Conservation (phyloP, 2,329 filamentous ascomycete species). For the Monosporascus cannonballus region DNA sequence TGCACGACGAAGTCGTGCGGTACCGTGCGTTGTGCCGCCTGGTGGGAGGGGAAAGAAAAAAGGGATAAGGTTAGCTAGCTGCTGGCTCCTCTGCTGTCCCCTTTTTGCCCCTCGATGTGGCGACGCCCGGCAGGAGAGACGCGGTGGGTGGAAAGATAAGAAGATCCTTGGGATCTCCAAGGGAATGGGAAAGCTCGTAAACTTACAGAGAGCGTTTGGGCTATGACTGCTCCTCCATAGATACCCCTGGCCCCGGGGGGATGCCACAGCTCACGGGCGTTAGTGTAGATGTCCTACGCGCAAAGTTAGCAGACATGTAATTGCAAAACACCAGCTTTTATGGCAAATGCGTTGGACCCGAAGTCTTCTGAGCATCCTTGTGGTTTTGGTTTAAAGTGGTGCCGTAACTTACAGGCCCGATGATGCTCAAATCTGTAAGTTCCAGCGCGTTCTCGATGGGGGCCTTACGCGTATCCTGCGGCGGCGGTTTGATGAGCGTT, state of each 20-base stretch:
- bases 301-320: too few relatives aligned
- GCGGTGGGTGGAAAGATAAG: too few relatives aligned
- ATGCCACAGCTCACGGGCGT: constrained; percentile 86
- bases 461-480: constrained; percentile 64
- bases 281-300: constrained; percentile 81
- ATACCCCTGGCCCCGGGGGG: constrained; percentile 88
- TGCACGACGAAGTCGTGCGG: constrained; percentile 75
- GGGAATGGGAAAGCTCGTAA: background rate
- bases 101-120: background rate
- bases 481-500: constrained; percentile 71
- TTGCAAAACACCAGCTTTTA: too few relatives aligned
- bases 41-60: background rate
- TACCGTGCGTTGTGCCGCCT: constrained; percentile 84
- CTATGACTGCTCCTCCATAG: constrained; percentile 89
- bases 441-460: constrained; percentile 87
- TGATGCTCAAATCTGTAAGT: constrained; percentile 69
- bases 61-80: background rate
- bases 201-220: constrained; percentile 50
- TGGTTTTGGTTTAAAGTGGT: too few relatives aligned
- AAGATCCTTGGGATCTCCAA: too few relatives aligned
- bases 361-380: too few relatives aligned
- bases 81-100: background rate
- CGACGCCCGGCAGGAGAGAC: too few relatives aligned
- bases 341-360: too few relatives aligned
- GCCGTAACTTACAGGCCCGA: constrained; percentile 56